Base-by-base conservation (phyloP, 805 yeast genomes). In the Vanderwaltozyma verrucispora region DNA sequence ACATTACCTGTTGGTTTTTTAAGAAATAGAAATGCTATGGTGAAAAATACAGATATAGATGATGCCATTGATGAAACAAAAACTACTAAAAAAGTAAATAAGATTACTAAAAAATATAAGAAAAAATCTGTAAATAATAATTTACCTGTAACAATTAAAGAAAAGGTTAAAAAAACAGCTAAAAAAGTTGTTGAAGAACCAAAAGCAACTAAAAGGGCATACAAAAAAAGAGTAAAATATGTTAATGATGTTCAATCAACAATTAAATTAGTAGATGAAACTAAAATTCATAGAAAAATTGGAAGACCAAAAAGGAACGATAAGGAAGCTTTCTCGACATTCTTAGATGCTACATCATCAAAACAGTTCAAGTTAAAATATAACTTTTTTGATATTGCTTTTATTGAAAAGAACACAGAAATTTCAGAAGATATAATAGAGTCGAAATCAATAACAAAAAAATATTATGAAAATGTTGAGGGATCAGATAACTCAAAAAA, bases 1-100 rank as follows among this genome's bases (percentile, higher is more conserved):
- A 30, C 47, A 5, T 40, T 56, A 32, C 62, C 62, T 5, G 36
- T 35, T 7, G 36, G 49, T 2, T 58, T 51, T 33, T 35, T 53
- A 30, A 47, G 58, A 37, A 40, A 28, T 2, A 45, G 45, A 20
- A 25, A 25, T 4, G 14, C 33, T 8, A 16, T 6, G 10, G 11
- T 16, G 12, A 10, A 15, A 28, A 11, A 15, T 4, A 28, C 26
- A 13, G 13, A 10, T 21, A 5, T 3, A 6, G 29, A 37, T n/a
- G 32, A 32, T 9, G 40, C 25, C n/a, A 17, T 4, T 10, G 13
- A 3, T n/a, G 23, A 19, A 15, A 6, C 28, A 24, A 30, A 17
- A 25, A 15, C 12, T 21, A 6, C 23, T 10, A 35, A 26, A 14
- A 30, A 35, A 14, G 20, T 8, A 3, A 19, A 11, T 12, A 11